Base-by-base conservation (phyloP, 768 basidiomycete species). In the Rhodotorula sphaerocarpa region DNA sequence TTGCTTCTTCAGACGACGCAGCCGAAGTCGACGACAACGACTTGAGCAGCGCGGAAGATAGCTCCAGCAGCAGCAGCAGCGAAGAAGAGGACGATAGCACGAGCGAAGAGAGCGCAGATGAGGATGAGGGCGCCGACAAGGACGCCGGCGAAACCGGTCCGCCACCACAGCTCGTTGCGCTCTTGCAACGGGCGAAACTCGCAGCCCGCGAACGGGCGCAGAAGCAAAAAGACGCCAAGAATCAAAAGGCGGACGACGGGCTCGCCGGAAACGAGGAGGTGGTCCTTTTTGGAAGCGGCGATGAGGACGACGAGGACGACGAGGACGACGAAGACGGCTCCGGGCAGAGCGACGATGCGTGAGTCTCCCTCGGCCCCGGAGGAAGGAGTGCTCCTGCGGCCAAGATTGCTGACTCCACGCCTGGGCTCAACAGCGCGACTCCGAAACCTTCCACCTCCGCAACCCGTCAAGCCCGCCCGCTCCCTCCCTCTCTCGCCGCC, bases 121-220 rank as follows among this genome's bases (percentile, higher is more conserved):
- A 44, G 7, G 65, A 57, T 14, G 55, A 51, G 3, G 46, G 44
- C 10, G 51, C 50, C 16, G 55, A 58, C 15, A 34, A 33, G 16
- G 55, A 57, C 44, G 36, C 82, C 0, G n/a, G 5, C 10, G 46
- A 18, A 27, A 9, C 16, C 5, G 45, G 28, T 27, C 45, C 45
- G 7, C 76, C 79, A 43, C 82, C 83, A 69, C 83, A 83, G 62
- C 78, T 87, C 9, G 78, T 83, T 36, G 83, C 80, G 11, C 75
- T 87, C 0, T 75, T 89, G 18, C 80, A 83, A 64, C 82, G 80
- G 58, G 86, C 86, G 74, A 78, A 70, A 82, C 80, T 72, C 80
- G 54, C 63, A 0, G 63, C 63, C 5, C 44, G 43, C 12, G 27
- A 28, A 10, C n/a, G 43, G 3, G 34, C 47, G n/a, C 25, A 41